Evolutionary conservation across 257 asterid species (phyloP).

Genomic region (Handroanthus guayacan): DNA sequence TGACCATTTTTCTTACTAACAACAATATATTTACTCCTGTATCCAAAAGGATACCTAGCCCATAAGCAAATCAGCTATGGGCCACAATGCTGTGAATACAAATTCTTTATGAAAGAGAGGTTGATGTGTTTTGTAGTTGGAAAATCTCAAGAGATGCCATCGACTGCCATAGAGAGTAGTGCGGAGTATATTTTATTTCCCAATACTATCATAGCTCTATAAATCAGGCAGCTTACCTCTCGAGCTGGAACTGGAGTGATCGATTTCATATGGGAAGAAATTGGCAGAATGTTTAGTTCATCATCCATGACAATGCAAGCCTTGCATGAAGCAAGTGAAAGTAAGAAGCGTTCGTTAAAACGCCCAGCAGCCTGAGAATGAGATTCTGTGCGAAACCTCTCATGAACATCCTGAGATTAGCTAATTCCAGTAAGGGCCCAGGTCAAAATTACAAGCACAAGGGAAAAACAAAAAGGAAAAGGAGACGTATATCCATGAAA

Average conservation of each 20-base stretch:
- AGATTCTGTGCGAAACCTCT: conserved; percentile 93
- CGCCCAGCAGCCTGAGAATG: conserved; percentile 82
- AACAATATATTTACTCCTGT: neutral
- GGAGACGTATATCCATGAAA: neutral
- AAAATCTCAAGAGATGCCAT: neutral
- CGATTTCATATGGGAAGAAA: conserved; percentile 92
- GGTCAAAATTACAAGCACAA: conserved; percentile 2
- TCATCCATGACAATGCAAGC: conserved; percentile 97
- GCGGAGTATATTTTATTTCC: conserved; percentile 10
- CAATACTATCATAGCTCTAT: conserved; percentile 15
- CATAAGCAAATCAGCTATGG: neutral
- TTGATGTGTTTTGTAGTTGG: neutral
- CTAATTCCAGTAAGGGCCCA: conserved; percentile 37
- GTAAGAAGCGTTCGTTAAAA: conserved; percentile 95
- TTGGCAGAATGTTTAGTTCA: conserved; percentile 87
- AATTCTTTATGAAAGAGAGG: neutral
- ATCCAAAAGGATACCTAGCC: neutral
- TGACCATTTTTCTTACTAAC: conserved; percentile 2
- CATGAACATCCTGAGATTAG: conserved; percentile 89
- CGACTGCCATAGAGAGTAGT: conserved; percentile 8
- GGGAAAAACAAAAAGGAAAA: neutral
- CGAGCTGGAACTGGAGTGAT: conserved; percentile 57
- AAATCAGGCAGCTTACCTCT: conserved; percentile 60
- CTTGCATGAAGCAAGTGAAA: conserved; percentile 90
- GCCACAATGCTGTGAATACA: neutral